phyloP scores from a whole-genome alignment of 163 green algal species.

The Chloromonas sp. region DNA sequence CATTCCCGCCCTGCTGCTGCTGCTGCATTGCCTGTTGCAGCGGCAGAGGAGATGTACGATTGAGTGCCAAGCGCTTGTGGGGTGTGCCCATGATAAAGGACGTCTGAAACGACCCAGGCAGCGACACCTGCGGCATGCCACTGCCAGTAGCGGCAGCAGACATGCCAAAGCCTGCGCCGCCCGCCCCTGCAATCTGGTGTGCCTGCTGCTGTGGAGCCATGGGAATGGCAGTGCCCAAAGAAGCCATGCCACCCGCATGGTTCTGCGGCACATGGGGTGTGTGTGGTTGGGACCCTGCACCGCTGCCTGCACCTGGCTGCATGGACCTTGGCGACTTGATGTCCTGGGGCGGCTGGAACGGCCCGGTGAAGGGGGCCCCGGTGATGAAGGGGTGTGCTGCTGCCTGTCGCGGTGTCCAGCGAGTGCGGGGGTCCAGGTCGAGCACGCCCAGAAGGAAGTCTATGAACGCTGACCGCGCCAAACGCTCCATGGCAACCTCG shows the following conservation, averaged over 20 bases:
- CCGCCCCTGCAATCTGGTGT: no score
- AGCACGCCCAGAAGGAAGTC: constrained; percentile 90
- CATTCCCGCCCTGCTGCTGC: no score
- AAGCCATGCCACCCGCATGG: no score
- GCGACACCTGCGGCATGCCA: neutral
- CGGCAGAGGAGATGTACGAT: neutral
- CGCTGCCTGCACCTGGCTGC: no score
- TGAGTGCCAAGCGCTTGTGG: neutral
- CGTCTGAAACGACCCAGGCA: neutral
- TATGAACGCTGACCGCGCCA: constrained; percentile 64
- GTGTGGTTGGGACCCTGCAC: no score
- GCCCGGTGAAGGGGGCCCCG: constrained; percentile 59
- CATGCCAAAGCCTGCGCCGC: no score
- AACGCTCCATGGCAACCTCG: constrained; percentile 48
- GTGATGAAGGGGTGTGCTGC: constrained; percentile 90
- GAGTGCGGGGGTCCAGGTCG: constrained; percentile 63
- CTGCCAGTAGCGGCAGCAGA: neutral
- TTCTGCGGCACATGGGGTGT: no score
- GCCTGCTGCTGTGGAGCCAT: no score
- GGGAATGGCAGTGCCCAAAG: no score
- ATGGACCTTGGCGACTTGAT: neutral
- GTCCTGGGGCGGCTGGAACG: constrained; percentile 56
- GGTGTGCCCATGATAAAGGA: neutral
- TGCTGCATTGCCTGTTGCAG: neutral
- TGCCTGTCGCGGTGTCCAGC: constrained; percentile 69